Evolutionary conservation across 2,329 filamentous ascomycete species (phyloP).

Genomic region (Cryphonectria carpinicola): DNA sequence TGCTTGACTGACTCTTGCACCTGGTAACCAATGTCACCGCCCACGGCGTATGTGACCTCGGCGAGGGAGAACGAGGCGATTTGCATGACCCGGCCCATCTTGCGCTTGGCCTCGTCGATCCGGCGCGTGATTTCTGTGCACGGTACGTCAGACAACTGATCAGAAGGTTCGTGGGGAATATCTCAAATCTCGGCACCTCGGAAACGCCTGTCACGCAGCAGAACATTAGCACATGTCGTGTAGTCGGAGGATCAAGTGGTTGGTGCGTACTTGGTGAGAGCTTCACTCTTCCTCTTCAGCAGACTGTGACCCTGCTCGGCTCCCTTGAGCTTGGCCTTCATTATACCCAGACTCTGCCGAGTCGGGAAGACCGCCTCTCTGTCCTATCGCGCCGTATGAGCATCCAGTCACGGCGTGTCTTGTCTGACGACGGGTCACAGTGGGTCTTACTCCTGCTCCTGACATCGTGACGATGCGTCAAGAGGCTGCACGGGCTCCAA

Average conservation of each 20-base stretch:
- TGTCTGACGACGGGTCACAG: constrained; percentile 29
- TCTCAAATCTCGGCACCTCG: constrained; percentile 64
- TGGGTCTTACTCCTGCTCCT: constrained; percentile 42
- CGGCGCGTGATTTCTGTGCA: constrained; percentile 85
- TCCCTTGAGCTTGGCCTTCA: constrained; percentile 98
- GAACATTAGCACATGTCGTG: background rate
- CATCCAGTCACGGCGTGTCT: constrained; percentile 14
- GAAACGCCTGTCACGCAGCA: constrained; percentile 67
- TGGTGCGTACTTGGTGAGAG: constrained; percentile 83
- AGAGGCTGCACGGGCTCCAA: constrained; percentile 3
- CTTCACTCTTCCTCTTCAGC: constrained; percentile 97
- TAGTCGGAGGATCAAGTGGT: constrained; percentile 16
- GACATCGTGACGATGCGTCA: constrained; percentile 40
- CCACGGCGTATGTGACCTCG: constrained; percentile 96
- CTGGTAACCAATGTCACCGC: constrained; percentile 94
- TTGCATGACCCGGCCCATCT: constrained; percentile 99
- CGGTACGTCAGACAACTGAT: constrained; percentile 17
- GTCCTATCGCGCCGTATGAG: constrained; percentile 59
- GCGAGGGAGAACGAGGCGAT: constrained; percentile 97
- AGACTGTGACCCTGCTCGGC: constrained; percentile 90
- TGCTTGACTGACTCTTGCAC: constrained; percentile 94
- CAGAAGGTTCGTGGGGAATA: background rate
- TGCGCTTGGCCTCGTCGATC: constrained; percentile 98
- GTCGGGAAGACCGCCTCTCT: constrained; percentile 97
- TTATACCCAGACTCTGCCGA: constrained; percentile 91